These are phyloP conservation scores for Penicillium lagena DNA, from an alignment of 495 filamentous ascomycete genomes.

Conservation along the genomic window DNA sequence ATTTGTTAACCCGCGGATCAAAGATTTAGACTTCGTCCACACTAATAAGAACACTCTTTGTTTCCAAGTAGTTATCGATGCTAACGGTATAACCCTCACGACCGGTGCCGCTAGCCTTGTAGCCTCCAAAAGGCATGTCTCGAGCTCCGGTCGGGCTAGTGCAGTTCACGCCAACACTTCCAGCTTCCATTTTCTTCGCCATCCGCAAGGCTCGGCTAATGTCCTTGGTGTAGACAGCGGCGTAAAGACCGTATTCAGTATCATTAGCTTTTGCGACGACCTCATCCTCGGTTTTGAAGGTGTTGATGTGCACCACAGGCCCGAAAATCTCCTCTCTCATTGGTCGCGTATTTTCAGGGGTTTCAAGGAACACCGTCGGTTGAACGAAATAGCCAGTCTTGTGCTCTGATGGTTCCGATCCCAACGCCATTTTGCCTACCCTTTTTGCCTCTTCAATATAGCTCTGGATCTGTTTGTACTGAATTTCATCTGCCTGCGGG, in stretches of 20 bases:
- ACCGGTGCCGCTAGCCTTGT: constrained; percentile 88
- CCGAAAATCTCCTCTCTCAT: constrained; percentile 98
- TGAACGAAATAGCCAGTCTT: constrained; percentile 93
- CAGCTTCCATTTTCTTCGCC: constrained; percentile 72
- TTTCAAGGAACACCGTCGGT: constrained; percentile 93
- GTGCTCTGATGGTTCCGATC: constrained; percentile 84
- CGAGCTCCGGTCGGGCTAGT: constrained; percentile 83
- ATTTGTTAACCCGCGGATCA: too few relatives aligned
- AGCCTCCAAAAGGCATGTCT: constrained; percentile 76
- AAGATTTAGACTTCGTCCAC: too few relatives aligned
- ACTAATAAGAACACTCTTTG: constrained; percentile 36
- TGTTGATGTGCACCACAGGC: constrained; percentile 86
- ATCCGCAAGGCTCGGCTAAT: constrained; percentile 91
- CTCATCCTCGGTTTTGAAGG: constrained; percentile 87
- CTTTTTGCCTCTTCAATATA: constrained; percentile 91
- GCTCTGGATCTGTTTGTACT: constrained; percentile 96
- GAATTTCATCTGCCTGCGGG: constrained; percentile 88
- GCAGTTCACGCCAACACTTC: constrained; percentile 91
- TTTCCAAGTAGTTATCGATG: constrained; percentile 85
- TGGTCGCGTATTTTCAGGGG: constrained; percentile 90
- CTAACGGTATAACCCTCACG: constrained; percentile 93
- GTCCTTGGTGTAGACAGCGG: constrained; percentile 88
- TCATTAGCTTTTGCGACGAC: constrained; percentile 75
- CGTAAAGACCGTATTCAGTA: constrained; percentile 75
- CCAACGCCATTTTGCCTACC: constrained; percentile 70